A percentile compares a stretch with the other conserved stretches of the same genome.
phyloP scores from a whole-genome alignment of 2,329 filamentous ascomycete genomes.

The Exophiala viscosa region DNA sequence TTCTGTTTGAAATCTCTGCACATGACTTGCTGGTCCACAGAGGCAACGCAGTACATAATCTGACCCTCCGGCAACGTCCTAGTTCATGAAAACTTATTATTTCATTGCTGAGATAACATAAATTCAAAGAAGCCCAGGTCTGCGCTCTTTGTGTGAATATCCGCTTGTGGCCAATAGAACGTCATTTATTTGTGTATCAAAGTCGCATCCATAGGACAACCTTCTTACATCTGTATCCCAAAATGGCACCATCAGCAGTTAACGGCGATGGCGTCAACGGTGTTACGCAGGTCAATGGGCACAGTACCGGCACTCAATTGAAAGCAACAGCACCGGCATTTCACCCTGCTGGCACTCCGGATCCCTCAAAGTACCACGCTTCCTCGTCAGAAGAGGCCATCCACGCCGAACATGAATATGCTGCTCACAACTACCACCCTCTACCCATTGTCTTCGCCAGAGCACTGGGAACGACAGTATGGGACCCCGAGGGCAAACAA shows the following conservation, averaged over 20 bases:
- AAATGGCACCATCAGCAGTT: slow-evolving; percentile 22
- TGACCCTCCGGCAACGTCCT: background rate
- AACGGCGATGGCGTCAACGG: slow-evolving; percentile 16
- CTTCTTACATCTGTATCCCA: background rate
- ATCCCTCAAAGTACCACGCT: slow-evolving; percentile 61
- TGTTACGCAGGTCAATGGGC: slow-evolving; percentile 12
- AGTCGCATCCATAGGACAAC: background rate
- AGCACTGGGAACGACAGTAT: slow-evolving; percentile 81
- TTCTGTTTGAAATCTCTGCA: slow-evolving; percentile 24
- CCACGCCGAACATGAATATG: slow-evolving; percentile 72
- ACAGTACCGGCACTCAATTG: slow-evolving; percentile 21
- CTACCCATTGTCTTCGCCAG: slow-evolving; percentile 88
- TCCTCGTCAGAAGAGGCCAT: slow-evolving; percentile 77
- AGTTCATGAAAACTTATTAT: background rate
- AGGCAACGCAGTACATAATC: slow-evolving; percentile 13
- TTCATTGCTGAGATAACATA: background rate
- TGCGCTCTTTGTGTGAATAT: background rate
- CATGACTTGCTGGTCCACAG: slow-evolving; percentile 23
- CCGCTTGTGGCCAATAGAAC: slow-evolving; percentile 16
- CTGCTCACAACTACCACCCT: slow-evolving; percentile 98
- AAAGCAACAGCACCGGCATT: slow-evolving; percentile 43
- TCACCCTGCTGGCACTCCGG: slow-evolving; percentile 35
- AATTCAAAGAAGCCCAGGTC: background rate
- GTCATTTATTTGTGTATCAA: slow-evolving; percentile 4
- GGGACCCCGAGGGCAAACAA: slow-evolving; percentile 93